Conservation (phyloP, 495 filamentous ascomycete species). For the Hypoxylon subgilvum region DNA sequence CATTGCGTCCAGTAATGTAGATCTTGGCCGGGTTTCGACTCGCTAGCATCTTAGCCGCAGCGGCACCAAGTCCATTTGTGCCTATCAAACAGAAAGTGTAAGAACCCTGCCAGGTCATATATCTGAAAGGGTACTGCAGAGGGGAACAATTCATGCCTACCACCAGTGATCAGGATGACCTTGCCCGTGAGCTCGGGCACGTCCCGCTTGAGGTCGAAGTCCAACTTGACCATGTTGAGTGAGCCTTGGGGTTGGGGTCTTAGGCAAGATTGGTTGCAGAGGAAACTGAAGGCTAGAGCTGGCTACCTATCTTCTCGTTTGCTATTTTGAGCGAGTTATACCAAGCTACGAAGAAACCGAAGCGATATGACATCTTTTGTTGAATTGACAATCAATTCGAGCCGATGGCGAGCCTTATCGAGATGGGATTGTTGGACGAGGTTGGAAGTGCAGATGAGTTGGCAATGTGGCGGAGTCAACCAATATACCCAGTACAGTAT, state of each 20-base stretch:
- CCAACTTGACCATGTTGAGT: conserved; percentile 22
- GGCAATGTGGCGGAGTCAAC: too few relatives aligned
- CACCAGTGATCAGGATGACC: conserved; percentile 59
- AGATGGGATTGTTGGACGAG: conserved; percentile 1
- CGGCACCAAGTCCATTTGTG: conserved; percentile 53
- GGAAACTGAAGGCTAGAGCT: neutral
- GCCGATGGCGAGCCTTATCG: neutral
- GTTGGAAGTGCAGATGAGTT: too few relatives aligned
- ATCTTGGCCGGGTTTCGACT: conserved; percentile 53
- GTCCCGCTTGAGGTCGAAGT: conserved; percentile 27
- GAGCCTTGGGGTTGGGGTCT: neutral
- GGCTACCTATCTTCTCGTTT: too few relatives aligned
- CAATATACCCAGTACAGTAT: too few relatives aligned
- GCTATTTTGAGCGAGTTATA: neutral
- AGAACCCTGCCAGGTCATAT: neutral
- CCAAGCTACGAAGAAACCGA: conserved; percentile 1
- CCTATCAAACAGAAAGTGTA: conserved; percentile 6
- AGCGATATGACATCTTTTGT: conserved; percentile 2
- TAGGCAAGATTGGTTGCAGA: neutral
- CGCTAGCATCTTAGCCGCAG: conserved; percentile 53
- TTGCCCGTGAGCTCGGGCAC: conserved; percentile 47
- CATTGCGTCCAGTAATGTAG: conserved; percentile 49
- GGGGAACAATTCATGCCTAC: conserved; percentile 10
- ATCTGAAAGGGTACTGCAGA: neutral
- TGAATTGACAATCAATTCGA: conserved; percentile 1